phyloP scores from a whole-genome alignment of 1,284 basidiomycete species.

The Cutaneotrichosporon dermatis region DNA sequence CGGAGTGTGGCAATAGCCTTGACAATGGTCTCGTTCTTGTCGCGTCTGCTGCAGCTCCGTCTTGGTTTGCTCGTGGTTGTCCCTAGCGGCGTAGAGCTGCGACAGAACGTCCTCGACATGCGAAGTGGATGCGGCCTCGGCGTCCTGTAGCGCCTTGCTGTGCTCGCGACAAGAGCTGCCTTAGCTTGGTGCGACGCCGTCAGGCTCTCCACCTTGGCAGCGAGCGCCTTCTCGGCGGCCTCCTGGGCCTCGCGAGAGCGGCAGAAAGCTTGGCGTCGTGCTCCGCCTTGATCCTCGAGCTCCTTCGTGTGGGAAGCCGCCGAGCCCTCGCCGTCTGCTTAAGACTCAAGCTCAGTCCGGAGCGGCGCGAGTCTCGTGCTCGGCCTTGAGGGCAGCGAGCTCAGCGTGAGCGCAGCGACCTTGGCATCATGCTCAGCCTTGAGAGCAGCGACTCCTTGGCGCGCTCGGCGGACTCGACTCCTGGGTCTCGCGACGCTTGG shows the following conservation, averaged over 20 bases:
- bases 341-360: constrained; percentile 18
- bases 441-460: constrained; percentile 18
- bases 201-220: constrained; percentile 26
- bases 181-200: constrained; percentile 21
- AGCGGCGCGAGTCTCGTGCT: constrained; percentile 6
- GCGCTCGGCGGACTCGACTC: constrained; percentile 1
- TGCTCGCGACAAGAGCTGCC: not conserved
- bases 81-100: constrained; percentile 18
- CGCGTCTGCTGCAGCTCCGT: not conserved
- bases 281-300: constrained; percentile 1
- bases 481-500: not conserved
- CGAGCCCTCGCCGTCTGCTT: constrained; percentile 4
- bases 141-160: constrained; percentile 14
- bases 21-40: not conserved
- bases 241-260: constrained; percentile 17
- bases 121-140: constrained; percentile 11
- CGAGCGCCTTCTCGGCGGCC: constrained; percentile 19
- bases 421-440: constrained; percentile 4
- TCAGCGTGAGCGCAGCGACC: constrained; percentile 2
- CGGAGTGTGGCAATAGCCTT: not conserved
- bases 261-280: constrained; percentile 14
- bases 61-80: not conserved
- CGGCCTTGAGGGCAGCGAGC: constrained; percentile 1
- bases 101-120: constrained; percentile 22
- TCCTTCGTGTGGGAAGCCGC: constrained; percentile 18